Evolutionary conservation across 1,284 basidiomycete species (phyloP).

Genomic region (Xanthoconium separans): DNA sequence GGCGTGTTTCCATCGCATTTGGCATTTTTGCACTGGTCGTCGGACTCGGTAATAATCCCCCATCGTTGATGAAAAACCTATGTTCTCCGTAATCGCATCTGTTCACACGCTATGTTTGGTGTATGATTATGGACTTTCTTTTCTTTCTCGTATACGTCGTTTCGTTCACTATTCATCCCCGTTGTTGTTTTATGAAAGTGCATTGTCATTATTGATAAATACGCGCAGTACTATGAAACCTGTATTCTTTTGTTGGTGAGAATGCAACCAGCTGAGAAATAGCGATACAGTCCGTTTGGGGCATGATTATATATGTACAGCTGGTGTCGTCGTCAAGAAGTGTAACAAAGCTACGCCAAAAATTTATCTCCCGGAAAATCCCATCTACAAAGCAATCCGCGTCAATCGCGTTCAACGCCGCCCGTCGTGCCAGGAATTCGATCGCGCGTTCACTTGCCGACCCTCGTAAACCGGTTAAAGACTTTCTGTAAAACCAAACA

Average conservation of each 20-base stretch:
- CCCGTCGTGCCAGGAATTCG: too few species aligned
- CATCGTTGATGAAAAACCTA: background rate
- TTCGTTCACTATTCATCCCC: background rate
- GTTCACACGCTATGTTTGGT: slow-evolving; percentile 2
- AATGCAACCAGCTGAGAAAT: background rate
- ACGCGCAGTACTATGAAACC: slow-evolving; percentile 16
- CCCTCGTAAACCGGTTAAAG: slow-evolving; percentile 23
- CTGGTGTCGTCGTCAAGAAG: background rate
- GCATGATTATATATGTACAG: slow-evolving; percentile 9
- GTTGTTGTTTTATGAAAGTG: background rate
- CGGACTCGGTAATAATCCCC: slow-evolving; percentile 8
- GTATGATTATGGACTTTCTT: slow-evolving; percentile 22
- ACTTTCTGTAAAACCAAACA: slow-evolving; percentile 28
- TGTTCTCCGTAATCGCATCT: slow-evolving; percentile 11
- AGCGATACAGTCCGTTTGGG: background rate
- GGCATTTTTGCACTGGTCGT: background rate
- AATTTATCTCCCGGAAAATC: background rate
- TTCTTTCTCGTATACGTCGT: background rate
- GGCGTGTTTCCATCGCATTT: background rate
- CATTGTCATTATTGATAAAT: slow-evolving; percentile 26
- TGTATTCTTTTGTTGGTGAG: slow-evolving; percentile 1
- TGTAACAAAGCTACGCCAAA: background rate
- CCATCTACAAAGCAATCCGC: background rate
- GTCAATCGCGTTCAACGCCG: background rate
- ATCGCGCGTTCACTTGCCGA: slow-evolving; percentile 20